Conservation (phyloP, 345 rosid species). For the Salix udensis region DNA sequence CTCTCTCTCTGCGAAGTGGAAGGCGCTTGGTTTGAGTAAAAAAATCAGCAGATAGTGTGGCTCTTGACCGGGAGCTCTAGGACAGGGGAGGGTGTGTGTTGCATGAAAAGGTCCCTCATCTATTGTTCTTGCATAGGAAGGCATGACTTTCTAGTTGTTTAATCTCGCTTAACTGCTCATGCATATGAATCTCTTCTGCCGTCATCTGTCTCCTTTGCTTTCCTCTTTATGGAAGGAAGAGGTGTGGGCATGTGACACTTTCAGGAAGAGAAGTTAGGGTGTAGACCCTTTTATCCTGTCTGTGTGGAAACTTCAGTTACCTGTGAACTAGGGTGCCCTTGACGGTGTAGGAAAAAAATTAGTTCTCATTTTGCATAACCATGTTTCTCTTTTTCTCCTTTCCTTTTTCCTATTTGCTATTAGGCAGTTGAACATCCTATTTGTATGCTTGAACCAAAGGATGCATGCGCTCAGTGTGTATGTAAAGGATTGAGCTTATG, state of each 20-base stretch:
- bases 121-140: background rate
- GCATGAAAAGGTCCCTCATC: background rate
- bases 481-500: background rate
- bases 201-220: background rate
- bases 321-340: background rate
- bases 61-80: background rate
- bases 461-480: background rate
- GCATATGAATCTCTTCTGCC: background rate
- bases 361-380: background rate
- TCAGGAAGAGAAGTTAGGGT: background rate
- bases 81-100: background rate
- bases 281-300: background rate
- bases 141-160: background rate
- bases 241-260: background rate
- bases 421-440: background rate
- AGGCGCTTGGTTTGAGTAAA: background rate
- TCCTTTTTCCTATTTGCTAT: background rate
- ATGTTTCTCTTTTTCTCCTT: background rate
- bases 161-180: background rate
- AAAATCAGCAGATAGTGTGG: background rate
- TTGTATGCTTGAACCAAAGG: background rate
- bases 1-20: too few species aligned
- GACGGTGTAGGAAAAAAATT: background rate
- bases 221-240: background rate
- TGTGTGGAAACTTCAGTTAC: background rate